A percentile compares a stretch with the other conserved stretches of the same genome.
Evolutionary conservation across 768 basidiomycete species (phyloP).

Genomic region (Termitomyces sp.): DNA sequence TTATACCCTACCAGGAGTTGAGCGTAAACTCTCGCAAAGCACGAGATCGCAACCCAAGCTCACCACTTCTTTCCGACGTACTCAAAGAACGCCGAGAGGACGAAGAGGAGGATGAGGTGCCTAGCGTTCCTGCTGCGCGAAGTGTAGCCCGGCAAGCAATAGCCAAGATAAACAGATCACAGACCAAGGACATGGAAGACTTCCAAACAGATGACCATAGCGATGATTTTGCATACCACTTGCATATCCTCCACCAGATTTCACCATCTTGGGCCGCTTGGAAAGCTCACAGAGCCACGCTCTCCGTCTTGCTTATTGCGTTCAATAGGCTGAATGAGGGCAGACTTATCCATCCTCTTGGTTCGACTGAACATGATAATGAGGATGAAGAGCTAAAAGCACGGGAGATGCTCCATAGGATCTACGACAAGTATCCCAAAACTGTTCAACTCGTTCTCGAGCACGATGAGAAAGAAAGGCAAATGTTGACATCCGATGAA

Average conservation of each 20-base stretch:
- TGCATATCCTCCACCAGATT: slow-evolving; percentile 60
- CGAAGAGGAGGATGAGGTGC: slow-evolving; percentile 16
- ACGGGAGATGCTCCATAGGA: slow-evolving; percentile 35
- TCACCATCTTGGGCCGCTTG: slow-evolving; percentile 64
- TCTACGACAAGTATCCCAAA: slow-evolving; percentile 50
- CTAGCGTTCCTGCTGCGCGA: slow-evolving; percentile 27
- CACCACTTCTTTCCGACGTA: slow-evolving; percentile 40
- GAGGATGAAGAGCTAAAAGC: slow-evolving; percentile 29
- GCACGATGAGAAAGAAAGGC: slow-evolving; percentile 28
- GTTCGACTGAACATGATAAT: slow-evolving; percentile 18
- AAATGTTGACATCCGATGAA: slow-evolving; percentile 19
- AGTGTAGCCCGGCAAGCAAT: slow-evolving; percentile 19
- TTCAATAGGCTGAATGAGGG: slow-evolving; percentile 50
- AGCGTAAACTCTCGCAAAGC: slow-evolving; percentile 15
- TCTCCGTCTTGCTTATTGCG: slow-evolving; percentile 44
- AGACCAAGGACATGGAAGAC: slow-evolving; percentile 12
- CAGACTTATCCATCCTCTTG: slow-evolving; percentile 40
- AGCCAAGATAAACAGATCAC: slow-evolving; percentile 12
- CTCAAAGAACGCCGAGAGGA: not conserved
- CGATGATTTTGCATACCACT: slow-evolving; percentile 53
- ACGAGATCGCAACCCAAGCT: slow-evolving; percentile 29
- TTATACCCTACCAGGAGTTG: slow-evolving; percentile 54
- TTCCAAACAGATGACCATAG: slow-evolving; percentile 10
- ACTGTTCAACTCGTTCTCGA: slow-evolving; percentile 29
- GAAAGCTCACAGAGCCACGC: slow-evolving; percentile 54